These are phyloP conservation scores for Syncephalastrum contaminatum DNA, from an alignment of 371 early-diverging fungal species.

Conservation along the genomic window DNA sequence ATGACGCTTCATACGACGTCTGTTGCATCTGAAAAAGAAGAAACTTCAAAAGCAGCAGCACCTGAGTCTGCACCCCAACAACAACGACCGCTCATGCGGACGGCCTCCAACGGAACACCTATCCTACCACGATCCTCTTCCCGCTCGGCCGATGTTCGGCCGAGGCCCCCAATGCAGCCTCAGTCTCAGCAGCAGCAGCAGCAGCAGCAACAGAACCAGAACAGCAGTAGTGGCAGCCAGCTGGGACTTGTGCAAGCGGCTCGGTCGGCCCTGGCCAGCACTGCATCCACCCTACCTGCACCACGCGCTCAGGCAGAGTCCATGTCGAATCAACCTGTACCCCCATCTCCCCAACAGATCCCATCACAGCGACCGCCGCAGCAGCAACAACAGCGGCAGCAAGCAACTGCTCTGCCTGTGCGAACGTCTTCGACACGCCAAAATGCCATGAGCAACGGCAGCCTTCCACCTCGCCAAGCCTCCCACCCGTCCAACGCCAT, in stretches of 20 bases:
- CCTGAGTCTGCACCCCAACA: no score
- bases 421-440: constrained; percentile 2
- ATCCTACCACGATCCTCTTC: no score
- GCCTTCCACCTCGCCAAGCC: not conserved
- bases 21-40: constrained; percentile 7
- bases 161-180: not conserved
- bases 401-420: not conserved
- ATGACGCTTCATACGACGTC: constrained; percentile 14
- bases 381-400: not conserved
- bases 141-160: no score
- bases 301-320: not conserved
- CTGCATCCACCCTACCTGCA: not conserved
- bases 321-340: not conserved
- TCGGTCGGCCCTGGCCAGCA: not conserved
- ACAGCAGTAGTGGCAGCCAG: not conserved
- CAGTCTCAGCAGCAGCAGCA: constrained; percentile 7
- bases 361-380: constrained; percentile 8
- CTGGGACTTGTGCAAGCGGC: not conserved
- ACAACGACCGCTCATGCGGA: no score
- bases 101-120: no score
- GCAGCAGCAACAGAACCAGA: constrained; percentile 8
- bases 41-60: not conserved
- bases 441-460: not conserved
- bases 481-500: constrained; percentile 4
- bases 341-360: not conserved